These are phyloP conservation scores for Eucalyptus decipiens DNA, from an alignment of 345 rosid species.

Conservation along the genomic window DNA sequence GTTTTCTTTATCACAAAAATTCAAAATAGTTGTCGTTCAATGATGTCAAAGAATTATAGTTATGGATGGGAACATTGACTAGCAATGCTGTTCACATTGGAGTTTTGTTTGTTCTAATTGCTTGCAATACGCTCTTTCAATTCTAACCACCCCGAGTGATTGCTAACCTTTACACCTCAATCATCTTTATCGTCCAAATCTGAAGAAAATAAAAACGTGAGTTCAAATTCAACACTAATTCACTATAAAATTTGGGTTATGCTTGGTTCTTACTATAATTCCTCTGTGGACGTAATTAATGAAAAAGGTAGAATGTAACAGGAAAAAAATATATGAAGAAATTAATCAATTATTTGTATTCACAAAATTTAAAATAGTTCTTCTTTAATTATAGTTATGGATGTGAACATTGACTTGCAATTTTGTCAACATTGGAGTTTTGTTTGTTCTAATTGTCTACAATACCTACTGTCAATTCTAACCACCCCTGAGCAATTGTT, in stretches of 20 bases:
- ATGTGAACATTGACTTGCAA: neutral
- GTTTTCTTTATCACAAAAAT: neutral
- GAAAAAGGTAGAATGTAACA: too few species aligned
- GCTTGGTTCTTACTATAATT: neutral
- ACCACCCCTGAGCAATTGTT: neutral
- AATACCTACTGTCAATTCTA: neutral
- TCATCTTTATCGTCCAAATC: neutral
- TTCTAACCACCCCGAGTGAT: rapidly evolving
- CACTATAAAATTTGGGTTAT: neutral
- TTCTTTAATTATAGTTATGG: neutral
- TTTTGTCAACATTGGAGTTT: neutral
- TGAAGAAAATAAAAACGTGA: too few species aligned
- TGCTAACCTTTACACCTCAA: neutral
- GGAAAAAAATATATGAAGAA: too few species aligned
- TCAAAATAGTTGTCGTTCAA: neutral
- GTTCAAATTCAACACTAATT: neutral
- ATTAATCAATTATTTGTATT: too few species aligned
- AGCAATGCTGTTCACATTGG: neutral
- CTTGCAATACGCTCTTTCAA: neutral
- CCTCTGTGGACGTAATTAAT: neutral
- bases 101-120: neutral
- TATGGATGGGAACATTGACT: neutral
- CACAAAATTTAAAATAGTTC: too few species aligned
- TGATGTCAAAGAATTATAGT: neutral
- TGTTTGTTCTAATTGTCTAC: neutral